Conservation (phyloP, 495 filamentous ascomycete species). For the Talaromyces stipitatus region DNA sequence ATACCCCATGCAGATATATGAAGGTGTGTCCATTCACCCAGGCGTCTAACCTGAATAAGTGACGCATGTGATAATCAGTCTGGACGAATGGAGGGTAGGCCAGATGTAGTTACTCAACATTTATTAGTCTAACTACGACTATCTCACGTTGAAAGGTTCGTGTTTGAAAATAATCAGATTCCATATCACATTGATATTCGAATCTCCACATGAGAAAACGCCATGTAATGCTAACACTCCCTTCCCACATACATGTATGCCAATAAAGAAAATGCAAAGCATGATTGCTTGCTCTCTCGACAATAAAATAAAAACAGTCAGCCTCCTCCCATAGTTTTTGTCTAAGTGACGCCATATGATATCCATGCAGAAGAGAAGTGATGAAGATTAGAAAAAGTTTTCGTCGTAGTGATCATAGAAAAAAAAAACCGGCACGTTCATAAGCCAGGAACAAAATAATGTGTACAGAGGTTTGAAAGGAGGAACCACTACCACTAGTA, state of each 20-base stretch:
- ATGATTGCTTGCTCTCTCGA: not conserved
- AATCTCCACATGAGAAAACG: no score
- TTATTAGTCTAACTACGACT: no score
- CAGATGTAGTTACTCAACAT: no score
- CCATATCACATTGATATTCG: no score
- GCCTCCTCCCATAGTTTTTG: not conserved
- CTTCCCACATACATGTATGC: not conserved
- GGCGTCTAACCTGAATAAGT: no score
- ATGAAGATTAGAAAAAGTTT: not conserved
- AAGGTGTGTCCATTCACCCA: no score
- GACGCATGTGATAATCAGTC: no score
- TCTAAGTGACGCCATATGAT: conserved; percentile 1
- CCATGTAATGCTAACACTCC: not conserved
- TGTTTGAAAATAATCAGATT: no score
- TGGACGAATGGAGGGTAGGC: no score
- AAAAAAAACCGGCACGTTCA: not conserved
- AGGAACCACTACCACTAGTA: not conserved
- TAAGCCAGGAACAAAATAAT: not conserved
- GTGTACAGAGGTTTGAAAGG: not conserved
- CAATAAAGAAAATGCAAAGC: not conserved
- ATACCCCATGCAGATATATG: no score
- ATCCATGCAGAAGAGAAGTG: not conserved
- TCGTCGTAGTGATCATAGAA: not conserved
- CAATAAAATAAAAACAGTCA: not conserved
- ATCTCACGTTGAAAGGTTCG: no score